Evolutionary conservation across 2,329 filamentous ascomycete species (phyloP), one percentile per base, ranked within the genome.

Genomic region (Xylariaceae sp.): DNA sequence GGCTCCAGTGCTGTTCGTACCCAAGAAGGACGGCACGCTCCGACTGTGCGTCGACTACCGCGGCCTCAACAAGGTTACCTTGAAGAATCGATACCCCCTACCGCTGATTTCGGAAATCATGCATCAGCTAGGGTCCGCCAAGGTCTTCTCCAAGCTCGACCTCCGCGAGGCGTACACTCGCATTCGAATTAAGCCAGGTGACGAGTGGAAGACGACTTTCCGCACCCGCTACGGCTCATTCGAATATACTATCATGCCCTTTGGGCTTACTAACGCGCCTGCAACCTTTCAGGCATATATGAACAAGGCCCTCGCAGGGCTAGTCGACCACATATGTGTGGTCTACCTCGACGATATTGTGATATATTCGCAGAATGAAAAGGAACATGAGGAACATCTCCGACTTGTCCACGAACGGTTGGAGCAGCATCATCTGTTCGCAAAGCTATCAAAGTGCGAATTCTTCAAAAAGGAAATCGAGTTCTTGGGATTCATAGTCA

Each of bases 401-500:
- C 21, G 57, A 37, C 10, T 56, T 42, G 61, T 72, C 5, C 22
- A 56, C 13, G 9, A 40, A 8, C 42, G 39, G 2, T 34, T 59
- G 5, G 5, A 15, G 30, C 32, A 47, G 10, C 21, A 12, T 16
- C 7, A 32, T 5, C 30, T 49, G 2, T 47, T 65, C 9, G 30
- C 62, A 10, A 55, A 61, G 18, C 59, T 58, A 26, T 52, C 62
- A 5, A 71, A 72, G 57, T 70, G 54, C 55, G 45, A 65, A 34
- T 71, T 68, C 55, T 58, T 66, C 53, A 58, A 53, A 21, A 57
- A 64, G 15, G 26, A 61, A 50, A 57, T 65, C 21, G 51, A 66
- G 26, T 72, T 67, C 55, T 55, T 72, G 39, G 57, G 63, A n/a
- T 70, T 64, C 55, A 65, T 65, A 46, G 64, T 71, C 21, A 51